These are phyloP conservation scores for Beauveria asiatica DNA, from an alignment of 2,329 filamentous ascomycete species.

Conservation along the genomic window DNA sequence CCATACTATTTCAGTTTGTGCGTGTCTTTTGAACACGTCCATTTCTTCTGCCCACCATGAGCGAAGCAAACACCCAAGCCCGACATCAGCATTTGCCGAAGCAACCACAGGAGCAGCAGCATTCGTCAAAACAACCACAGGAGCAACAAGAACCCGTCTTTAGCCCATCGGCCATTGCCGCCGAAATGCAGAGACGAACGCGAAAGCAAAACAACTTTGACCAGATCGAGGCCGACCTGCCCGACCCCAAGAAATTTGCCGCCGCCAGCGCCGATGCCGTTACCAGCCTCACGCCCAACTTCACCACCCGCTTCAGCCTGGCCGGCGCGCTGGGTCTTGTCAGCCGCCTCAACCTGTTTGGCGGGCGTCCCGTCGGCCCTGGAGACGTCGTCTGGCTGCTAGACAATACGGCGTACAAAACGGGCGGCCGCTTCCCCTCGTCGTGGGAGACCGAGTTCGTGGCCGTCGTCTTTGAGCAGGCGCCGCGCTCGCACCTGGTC, in stretches of 20 bases:
- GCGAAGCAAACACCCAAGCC: not conserved
- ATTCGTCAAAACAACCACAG: not conserved
- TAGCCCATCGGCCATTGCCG: conserved; percentile 11
- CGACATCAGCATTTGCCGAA: not conserved
- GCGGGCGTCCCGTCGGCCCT: conserved; percentile 45
- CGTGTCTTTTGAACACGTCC: not conserved
- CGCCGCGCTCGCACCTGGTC: conserved; percentile 58
- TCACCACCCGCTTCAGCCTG: conserved; percentile 22
- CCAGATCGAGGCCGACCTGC: conserved; percentile 35
- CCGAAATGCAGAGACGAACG: conserved; percentile 20
- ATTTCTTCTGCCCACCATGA: not conserved
- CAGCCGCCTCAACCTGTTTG: conserved; percentile 47
- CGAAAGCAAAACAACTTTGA: conserved; percentile 31
- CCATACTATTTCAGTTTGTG: not conserved
- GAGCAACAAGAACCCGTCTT: not conserved
- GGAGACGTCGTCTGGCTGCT: conserved; percentile 78
- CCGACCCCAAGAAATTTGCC: conserved; percentile 23
- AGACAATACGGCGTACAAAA: conserved; percentile 76
- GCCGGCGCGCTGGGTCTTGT: conserved; percentile 40
- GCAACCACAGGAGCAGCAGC: not conserved
- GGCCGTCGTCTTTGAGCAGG: conserved; percentile 68
- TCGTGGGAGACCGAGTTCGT: conserved; percentile 78
- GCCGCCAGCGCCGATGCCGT: conserved; percentile 16
- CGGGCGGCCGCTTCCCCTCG: conserved; percentile 28
- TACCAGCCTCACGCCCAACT: not conserved